These are phyloP conservation scores for Lentithecium fluviatile DNA, from an alignment of 495 filamentous ascomycete genomes.

Conservation along the genomic window DNA sequence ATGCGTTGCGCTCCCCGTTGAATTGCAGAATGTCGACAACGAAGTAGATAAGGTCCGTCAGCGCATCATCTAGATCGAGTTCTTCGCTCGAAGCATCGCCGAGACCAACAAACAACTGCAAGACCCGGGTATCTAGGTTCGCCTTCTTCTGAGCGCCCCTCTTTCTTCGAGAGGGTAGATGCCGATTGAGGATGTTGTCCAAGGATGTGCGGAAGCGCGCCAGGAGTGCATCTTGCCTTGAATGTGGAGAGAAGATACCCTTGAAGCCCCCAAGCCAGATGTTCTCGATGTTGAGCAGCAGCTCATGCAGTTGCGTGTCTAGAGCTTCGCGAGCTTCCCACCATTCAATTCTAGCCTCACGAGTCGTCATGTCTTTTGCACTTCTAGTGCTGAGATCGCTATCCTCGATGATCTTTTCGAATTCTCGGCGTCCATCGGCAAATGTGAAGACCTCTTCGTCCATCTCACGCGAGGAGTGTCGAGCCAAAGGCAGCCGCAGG, in stretches of 20 bases:
- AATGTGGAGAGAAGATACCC: constrained; percentile 78
- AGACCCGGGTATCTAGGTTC: constrained; percentile 69
- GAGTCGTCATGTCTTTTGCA: constrained; percentile 58
- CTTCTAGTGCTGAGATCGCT: constrained; percentile 81
- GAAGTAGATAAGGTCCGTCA: constrained; percentile 91
- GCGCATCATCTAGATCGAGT: constrained; percentile 73
- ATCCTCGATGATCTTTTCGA: constrained; percentile 74
- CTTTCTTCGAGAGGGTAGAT: constrained; percentile 83
- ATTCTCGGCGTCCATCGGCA: constrained; percentile 68
- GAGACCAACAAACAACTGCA: constrained; percentile 85
- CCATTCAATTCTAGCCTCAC: constrained; percentile 72
- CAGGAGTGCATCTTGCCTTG: constrained; percentile 59
- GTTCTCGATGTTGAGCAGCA: constrained; percentile 81
- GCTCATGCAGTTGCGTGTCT: constrained; percentile 70
- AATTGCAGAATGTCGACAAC: constrained; percentile 96
- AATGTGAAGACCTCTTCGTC: constrained; percentile 84
- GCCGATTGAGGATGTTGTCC: constrained; percentile 75
- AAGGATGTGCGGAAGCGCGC: constrained; percentile 73
- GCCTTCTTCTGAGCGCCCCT: constrained; percentile 50
- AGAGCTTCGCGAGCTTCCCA: constrained; percentile 81
- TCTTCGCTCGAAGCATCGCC: constrained; percentile 66
- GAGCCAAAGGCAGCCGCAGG: constrained; percentile 75
- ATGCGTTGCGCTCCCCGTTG: constrained; percentile 92
- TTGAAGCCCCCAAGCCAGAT: constrained; percentile 94
- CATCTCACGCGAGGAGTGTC: constrained; percentile 75